Evolutionary conservation across 2,329 filamentous ascomycete genomes (phyloP), one percentile per base, ranked within the genome.

Genomic region (Sordariomycetes sp.): DNA sequence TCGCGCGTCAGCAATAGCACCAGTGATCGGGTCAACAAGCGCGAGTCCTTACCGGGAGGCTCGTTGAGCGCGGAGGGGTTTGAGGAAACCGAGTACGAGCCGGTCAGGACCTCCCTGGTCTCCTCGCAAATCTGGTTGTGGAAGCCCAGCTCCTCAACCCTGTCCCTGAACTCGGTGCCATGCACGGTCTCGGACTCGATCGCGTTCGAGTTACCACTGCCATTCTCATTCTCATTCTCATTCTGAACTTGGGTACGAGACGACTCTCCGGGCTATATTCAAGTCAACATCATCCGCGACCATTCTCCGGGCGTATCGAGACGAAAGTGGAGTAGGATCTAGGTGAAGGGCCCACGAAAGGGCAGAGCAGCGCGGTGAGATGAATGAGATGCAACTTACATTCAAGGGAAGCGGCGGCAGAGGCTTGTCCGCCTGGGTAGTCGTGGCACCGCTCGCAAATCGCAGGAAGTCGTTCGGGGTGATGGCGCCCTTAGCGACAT

Each of bases 391-490:
- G 11, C 32, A 34, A 43, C 59, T 61, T 60, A 64, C 64, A 51
- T 66, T 62, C 10, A 59, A 62, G 35, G 64, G 63, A 24, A 53
- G 51, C 12, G 51, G 51, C 12, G 51, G 51, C 16, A 53, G 51
- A 3, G 51, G 51, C 14, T 53, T 53, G 3, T 53, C 51, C 16
- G 25, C 12, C 24, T 56, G 61, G 18, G 71, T 65, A 65, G 65
- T 68, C 58, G 68, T 64, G 60, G 66, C 60, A 43, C 71, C 73
- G 59, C 72, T 62, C 35, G 72, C 64, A 66, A 69, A 71, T 1
- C 67, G 62, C 14, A 69, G 65, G 59, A 78, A 79, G 0, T 70
- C 76, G 59, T 68, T 71, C 1, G 75, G 73, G 0, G 70, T 72
- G 32, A 79, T 72, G 1, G 69, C 70, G 1, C 67, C 69, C 3